These are phyloP conservation scores for Anastatica hierochuntica DNA, from an alignment of 345 rosid genomes.

Conservation along the genomic window DNA sequence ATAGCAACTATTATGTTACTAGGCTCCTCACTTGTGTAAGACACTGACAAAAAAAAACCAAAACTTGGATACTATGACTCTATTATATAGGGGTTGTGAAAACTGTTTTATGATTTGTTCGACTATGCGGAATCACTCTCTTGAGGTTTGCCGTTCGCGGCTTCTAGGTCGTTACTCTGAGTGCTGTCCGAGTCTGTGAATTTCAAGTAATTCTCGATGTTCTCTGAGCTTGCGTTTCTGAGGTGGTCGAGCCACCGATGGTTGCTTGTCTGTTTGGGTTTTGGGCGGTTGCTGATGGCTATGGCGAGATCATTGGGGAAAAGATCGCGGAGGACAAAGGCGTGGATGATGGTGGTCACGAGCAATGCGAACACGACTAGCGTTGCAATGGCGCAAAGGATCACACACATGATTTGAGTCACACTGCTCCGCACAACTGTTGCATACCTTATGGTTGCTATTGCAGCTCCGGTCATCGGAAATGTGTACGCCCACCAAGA, in stretches of 20 bases:
- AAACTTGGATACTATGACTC: constrained; percentile 18
- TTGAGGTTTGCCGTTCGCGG: constrained; percentile 20
- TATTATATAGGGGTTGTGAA: no score
- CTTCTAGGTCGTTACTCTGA: constrained; percentile 36
- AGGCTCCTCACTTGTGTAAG: constrained; percentile 26
- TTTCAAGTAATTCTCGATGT: constrained; percentile 60
- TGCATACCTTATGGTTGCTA: constrained; percentile 59
- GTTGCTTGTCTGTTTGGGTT: constrained; percentile 33
- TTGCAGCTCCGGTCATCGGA: constrained; percentile 74
- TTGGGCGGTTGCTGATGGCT: constrained; percentile 48
- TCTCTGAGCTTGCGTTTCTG: constrained; percentile 46
- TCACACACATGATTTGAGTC: constrained; percentile 39
- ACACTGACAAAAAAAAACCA: constrained; percentile 20
- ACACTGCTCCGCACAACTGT: constrained; percentile 34
- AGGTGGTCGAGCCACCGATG: constrained; percentile 49
- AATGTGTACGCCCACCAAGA: constrained; percentile 99
- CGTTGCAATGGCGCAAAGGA: constrained; percentile 38
- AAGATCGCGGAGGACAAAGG: constrained; percentile 41
- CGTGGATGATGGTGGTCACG: constrained; percentile 42
- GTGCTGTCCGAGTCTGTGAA: constrained; percentile 28
- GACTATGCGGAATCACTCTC: constrained; percentile 12
- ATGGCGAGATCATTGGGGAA: constrained; percentile 70
- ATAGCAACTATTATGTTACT: constrained; percentile 14
- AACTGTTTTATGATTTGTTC: neutral
- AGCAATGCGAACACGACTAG: constrained; percentile 48